Evolutionary conservation across 371 early-diverging fungal genomes (phyloP), one percentile per base, ranked within the genome.

Genomic region (Actinomortierella wolfii): DNA sequence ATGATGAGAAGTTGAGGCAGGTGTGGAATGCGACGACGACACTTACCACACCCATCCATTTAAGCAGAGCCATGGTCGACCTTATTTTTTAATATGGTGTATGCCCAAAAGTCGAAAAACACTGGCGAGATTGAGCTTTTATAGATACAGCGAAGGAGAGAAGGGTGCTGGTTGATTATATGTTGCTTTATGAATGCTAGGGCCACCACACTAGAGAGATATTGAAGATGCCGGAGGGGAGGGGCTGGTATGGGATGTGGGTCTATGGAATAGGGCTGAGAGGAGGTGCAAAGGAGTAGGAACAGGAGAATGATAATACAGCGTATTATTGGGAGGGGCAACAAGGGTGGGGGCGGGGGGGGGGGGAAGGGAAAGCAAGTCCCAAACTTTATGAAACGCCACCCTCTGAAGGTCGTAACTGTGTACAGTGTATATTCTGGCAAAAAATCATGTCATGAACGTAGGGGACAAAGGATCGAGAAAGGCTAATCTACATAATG

Each of bases 1-100:
- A 3, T 28, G 18, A 25, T n/a, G 44, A 20, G 8, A n/a, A 29
- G 41, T 18, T 6, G 58, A 17, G 40, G 51, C 13, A 2, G 24
- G 17, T 34, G 13, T 26, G 26, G 18, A 51, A 20, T 13, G 51
- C 13, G 26, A 17, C 47, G 11, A 23, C 40, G 44, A 43, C 23
- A 53, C 63, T 43, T 81, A 86, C 87, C 78, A 89, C 82, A 64
- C 93, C 92, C 81, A 94, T 91, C 92, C 92, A 91, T 82, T 91
- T 94, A 74, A 92, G 84, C 62, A 94, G 80, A 51, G 92, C 90
- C 83, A 90, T 92, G 56, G 76, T 79, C 77, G 23, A 29, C 59
- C 28, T 39, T 34, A 6, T 40, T 51, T 51, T 20, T 46, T 39
- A 39, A 29, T 14, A 39, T 26, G 47, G 39, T 44, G 17, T 46